These are phyloP conservation scores for Boletus barrowsii DNA, from an alignment of 768 basidiomycete species.

Conservation along the genomic window DNA sequence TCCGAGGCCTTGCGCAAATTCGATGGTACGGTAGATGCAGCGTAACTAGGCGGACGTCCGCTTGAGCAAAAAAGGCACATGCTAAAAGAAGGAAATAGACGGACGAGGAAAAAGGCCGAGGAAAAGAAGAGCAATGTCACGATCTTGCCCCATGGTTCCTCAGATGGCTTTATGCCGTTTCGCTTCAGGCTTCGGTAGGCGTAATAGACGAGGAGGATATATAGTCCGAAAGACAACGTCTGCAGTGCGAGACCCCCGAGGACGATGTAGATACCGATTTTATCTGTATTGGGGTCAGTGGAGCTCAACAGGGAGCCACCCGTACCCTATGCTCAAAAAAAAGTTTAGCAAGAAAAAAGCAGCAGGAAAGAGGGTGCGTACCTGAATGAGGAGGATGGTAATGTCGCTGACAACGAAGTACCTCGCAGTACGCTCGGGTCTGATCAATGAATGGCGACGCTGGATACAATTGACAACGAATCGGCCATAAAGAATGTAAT, in stretches of 20 bases:
- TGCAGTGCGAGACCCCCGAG: constrained; percentile 27
- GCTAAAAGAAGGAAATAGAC: background rate
- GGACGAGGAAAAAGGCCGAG: constrained; percentile 26
- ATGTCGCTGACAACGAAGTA: constrained; percentile 30
- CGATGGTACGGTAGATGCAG: constrained; percentile 29
- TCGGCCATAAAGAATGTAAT: constrained; percentile 33
- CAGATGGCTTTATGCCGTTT: background rate
- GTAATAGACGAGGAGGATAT: constrained; percentile 11
- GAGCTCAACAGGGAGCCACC: constrained; percentile 22
- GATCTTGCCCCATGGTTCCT: constrained; percentile 18
- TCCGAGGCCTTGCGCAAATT: constrained; percentile 17
- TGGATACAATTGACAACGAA: constrained; percentile 20
- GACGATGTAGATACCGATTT: constrained; percentile 19
- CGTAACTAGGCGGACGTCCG: constrained; percentile 8
- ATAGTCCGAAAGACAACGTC: constrained; percentile 24
- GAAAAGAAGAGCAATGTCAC: constrained; percentile 23
- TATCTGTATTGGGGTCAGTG: background rate
- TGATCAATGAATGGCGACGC: constrained; percentile 20
- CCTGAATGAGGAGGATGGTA: constrained; percentile 29
- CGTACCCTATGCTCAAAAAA: constrained; percentile 9
- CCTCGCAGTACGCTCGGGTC: constrained; percentile 22
- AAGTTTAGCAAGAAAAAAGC: background rate
- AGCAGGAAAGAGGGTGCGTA: background rate
- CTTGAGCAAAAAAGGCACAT: background rate
- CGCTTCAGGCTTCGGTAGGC: constrained; percentile 15